Base-by-base conservation (phyloP, 2,329 filamentous ascomycete genomes). In the Pseudogymnoascus sp. region DNA sequence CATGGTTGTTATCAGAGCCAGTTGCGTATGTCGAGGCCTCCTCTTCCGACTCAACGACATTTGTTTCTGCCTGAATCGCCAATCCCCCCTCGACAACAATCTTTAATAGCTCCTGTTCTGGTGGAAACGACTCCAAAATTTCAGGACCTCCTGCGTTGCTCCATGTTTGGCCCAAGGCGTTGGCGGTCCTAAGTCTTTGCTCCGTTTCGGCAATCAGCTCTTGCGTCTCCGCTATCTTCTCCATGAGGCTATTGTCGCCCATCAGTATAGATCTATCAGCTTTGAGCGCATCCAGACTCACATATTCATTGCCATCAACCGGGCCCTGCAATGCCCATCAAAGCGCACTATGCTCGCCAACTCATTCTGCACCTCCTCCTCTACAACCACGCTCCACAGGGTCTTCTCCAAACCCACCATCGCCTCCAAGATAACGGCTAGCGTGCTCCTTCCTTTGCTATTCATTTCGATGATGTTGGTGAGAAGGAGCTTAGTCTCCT, bases 401-500 rank as follows among this genome's bases (percentile, higher is more conserved):
- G 47, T 14, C 9, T 33, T 33, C 15, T 53, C 47, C 28, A 35
- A 28, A 2, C 47, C 47, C 47, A 53, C 47, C 47, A 53, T 14
- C n/a, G 47, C 47, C 28, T 53, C 28, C 47, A 53, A 35, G 9
- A 53, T 35, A 53, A 22, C 28, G 2, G 47, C 47, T 4, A 53
- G 15, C 28, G 28, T 53, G 15, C 28, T 53, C 15, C 47, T 33
- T 1, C 47, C 47, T 14, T 53, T 53, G 2, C 6, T 53, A 3
- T 53, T 53, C 47, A 53, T 53, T 15, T 53, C 47, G 6, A 53
- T 53, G 15, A 53, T 53, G 3, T 53, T 53, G 6, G 47, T 35
- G 47, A 53, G 47, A 14, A 53, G 28, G 15, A 53, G 47, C 9
- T 53, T 53, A 6, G 47, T 53, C 57, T 59, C 35, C 38, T 59